phyloP scores from a whole-genome alignment of 140 eudicot genomes.

The Bidens hawaiensis region DNA sequence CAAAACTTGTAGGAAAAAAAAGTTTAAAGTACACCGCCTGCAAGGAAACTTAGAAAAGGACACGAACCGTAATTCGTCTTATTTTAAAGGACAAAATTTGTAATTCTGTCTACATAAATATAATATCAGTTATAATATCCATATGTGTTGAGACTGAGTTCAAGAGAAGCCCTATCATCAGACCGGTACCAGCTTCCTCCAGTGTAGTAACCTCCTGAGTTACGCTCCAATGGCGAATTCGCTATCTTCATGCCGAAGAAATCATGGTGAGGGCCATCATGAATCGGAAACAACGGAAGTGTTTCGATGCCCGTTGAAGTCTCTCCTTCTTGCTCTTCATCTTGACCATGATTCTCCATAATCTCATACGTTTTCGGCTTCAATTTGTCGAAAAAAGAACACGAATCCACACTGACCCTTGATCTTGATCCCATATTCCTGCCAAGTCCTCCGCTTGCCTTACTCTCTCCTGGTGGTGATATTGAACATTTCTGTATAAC shows the following conservation, averaged over 20 bases:
- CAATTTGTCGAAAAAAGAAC: conserved; percentile 42
- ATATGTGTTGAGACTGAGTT: conserved; percentile 81
- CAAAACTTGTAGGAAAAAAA: too few species aligned
- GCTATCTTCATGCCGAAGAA: conserved; percentile 20
- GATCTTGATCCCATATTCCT: conserved; percentile 45
- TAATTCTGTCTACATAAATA: too few species aligned
- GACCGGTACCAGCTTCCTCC: conserved; percentile 46
- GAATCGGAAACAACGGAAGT: conserved; percentile 90
- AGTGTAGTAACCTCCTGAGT: conserved; percentile 27
- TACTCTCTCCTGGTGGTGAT: conserved; percentile 51
- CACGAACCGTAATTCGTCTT: too few species aligned
- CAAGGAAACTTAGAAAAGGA: too few species aligned
- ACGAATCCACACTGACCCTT: conserved; percentile 40
- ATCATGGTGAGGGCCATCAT: conserved; percentile 33
- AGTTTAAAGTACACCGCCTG: too few species aligned
- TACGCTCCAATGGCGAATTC: conserved; percentile 21
- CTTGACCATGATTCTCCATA: conserved; percentile 25
- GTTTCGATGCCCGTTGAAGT: conserved; percentile 45
- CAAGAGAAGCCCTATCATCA: conserved; percentile 63
- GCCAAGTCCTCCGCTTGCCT: conserved; percentile 27
- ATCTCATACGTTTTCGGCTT: conserved; percentile 30
- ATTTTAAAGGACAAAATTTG: too few species aligned
- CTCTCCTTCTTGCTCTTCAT: conserved; percentile 35
- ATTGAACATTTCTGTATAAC: conserved; percentile 73
- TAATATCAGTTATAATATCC: conserved; percentile 24